A percentile compares a stretch with the other conserved stretches of the same genome.
These are phyloP conservation scores for Gloeostereum incarnatum DNA, from an alignment of 768 basidiomycete genomes.

Conservation along the genomic window DNA sequence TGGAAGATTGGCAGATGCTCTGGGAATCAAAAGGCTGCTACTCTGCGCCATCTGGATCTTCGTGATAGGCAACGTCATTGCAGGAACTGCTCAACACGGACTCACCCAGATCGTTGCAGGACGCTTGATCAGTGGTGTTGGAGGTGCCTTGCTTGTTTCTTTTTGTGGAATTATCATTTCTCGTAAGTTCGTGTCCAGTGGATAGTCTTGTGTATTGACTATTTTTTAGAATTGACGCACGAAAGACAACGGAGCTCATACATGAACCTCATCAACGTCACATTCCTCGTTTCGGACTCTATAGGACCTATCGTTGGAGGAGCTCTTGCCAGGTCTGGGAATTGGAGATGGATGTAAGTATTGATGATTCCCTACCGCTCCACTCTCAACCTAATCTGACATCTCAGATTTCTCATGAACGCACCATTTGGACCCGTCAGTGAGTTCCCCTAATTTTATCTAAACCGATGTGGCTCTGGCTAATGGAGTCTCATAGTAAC, in stretches of 20 bases:
- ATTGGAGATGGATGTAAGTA: constrained; percentile 20
- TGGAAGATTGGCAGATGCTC: constrained; percentile 15
- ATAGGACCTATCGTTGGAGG: constrained; percentile 16
- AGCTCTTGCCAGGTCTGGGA: constrained; percentile 15
- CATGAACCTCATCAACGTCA: constrained; percentile 16
- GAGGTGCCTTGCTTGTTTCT: constrained; percentile 16
- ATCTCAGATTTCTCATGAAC: constrained; percentile 14
- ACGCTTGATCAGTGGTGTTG: constrained; percentile 15
- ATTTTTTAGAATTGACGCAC: constrained; percentile 14
- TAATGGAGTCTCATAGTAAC: constrained; percentile 12
- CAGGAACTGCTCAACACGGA: constrained; percentile 12
- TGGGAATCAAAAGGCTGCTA: constrained; percentile 14
- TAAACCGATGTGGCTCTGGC: background rate
- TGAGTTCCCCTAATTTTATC: constrained; percentile 7
- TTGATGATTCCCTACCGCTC: background rate
- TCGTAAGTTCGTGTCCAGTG: constrained; percentile 9
- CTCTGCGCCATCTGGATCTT: constrained; percentile 17
- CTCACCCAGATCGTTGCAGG: constrained; percentile 16
- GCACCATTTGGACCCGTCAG: constrained; percentile 16
- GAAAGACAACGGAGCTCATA: constrained; percentile 18
- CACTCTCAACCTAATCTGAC: background rate
- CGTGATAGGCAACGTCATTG: constrained; percentile 15
- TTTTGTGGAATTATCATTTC: constrained; percentile 14
- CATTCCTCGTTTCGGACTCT: constrained; percentile 16
- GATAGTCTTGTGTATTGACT: background rate